A percentile compares a stretch with the other conserved stretches of the same genome.
phyloP scores from a whole-genome alignment of 495 filamentous ascomycete species.

The Schizothecium vesticola region DNA sequence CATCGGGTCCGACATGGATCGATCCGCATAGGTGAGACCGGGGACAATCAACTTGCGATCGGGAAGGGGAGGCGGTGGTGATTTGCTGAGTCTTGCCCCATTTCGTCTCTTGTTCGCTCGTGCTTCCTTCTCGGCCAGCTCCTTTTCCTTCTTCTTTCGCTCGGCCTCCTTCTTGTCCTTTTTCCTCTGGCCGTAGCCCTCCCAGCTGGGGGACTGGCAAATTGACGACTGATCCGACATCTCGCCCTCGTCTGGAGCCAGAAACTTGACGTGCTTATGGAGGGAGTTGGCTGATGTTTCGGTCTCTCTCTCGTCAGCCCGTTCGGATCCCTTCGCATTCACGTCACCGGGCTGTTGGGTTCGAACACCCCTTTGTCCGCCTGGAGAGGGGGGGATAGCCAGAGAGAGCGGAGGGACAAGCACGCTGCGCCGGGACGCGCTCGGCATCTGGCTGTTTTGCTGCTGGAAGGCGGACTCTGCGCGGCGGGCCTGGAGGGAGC shows the following conservation, averaged over 20 bases:
- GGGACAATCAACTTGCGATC: conserved; percentile 9
- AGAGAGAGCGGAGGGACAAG: conserved; percentile 38
- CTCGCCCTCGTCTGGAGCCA: conserved; percentile 32
- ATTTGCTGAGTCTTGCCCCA: conserved; percentile 31
- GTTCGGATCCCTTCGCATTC: neutral
- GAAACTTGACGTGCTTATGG: conserved; percentile 42
- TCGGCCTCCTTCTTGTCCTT: conserved; percentile 45
- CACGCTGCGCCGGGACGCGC: conserved; percentile 35
- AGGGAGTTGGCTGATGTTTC: conserved; percentile 13
- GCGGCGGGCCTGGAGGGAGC: conserved; percentile 19
- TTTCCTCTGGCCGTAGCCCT: conserved; percentile 44
- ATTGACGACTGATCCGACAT: conserved; percentile 49
- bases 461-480: conserved; percentile 21
- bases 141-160: conserved; percentile 38
- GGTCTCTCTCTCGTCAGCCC: conserved; percentile 4
- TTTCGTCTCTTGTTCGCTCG: conserved; percentile 28
- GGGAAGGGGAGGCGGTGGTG: conserved; percentile 20
- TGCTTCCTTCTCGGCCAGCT: conserved; percentile 33
- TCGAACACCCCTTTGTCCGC: neutral
- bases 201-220: conserved; percentile 54
- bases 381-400: conserved; percentile 33
- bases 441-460: conserved; percentile 36
- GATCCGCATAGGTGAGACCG: conserved; percentile 17
- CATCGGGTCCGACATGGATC: conserved; percentile 29
- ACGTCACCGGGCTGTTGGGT: conserved; percentile 1